phyloP scores from a whole-genome alignment of 352 stramenopile species.

The Phytophthora melonis region DNA sequence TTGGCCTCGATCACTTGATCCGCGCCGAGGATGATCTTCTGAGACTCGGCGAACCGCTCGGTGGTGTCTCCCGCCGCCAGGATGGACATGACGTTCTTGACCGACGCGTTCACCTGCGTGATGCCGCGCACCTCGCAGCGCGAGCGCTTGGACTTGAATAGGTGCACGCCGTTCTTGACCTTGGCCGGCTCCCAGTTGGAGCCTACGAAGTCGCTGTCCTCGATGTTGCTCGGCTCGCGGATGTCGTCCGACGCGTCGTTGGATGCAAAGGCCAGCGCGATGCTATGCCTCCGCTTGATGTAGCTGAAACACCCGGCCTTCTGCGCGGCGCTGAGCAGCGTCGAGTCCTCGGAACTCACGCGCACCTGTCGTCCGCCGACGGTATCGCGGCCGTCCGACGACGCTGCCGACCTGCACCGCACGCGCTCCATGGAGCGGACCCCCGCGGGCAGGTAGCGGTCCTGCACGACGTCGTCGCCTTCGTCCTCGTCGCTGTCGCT shows the following conservation, averaged over 20 bases:
- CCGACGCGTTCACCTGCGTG: slow-evolving; percentile 79
- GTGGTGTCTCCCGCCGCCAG: slow-evolving; percentile 63
- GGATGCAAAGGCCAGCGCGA: slow-evolving; percentile 78
- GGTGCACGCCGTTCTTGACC: slow-evolving; percentile 73
- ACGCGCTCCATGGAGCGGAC: slow-evolving; percentile 24
- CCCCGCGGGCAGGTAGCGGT: slow-evolving; percentile 35
- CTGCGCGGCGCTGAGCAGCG: slow-evolving; percentile 62
- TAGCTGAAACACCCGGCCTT: slow-evolving; percentile 87
- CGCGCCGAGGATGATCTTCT: slow-evolving; percentile 65
- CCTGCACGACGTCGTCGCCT: slow-evolving; percentile 29
- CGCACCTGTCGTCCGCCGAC: slow-evolving; percentile 14
- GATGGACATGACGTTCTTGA: slow-evolving; percentile 87
- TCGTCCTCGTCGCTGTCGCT: slow-evolving; percentile 31
- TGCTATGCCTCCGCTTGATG: slow-evolving; percentile 79
- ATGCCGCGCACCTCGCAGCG: slow-evolving; percentile 78
- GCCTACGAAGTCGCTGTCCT: slow-evolving; percentile 26
- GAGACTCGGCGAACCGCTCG: slow-evolving; percentile 63
- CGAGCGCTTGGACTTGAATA: slow-evolving; percentile 75
- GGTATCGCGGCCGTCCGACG: slow-evolving; percentile 21
- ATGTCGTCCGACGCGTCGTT: slow-evolving; percentile 33
- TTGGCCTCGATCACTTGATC: slow-evolving; percentile 77
- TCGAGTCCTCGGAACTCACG: slow-evolving; percentile 13
- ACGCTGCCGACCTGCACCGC: slow-evolving; percentile 37
- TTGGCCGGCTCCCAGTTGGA: slow-evolving; percentile 75
- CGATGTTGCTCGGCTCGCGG: slow-evolving; percentile 44